These are phyloP conservation scores for Saturnispora halmiae DNA, from an alignment of 805 yeast species.

Conservation along the genomic window DNA sequence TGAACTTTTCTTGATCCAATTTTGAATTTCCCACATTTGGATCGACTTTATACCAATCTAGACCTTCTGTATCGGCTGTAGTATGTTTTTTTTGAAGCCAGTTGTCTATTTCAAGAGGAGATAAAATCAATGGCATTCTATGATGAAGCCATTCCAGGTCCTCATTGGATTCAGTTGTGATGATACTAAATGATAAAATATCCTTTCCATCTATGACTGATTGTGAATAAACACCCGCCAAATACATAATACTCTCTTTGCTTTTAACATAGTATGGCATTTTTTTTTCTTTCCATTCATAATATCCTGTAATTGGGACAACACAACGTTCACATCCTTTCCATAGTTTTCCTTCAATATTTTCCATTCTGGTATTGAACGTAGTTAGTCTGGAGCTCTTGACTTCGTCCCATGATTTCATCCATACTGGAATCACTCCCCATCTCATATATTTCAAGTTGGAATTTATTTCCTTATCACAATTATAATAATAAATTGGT, in stretches of 20 bases:
- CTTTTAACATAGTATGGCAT: slow-evolving; percentile 59
- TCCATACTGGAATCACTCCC: slow-evolving; percentile 72
- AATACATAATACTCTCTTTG: slow-evolving; percentile 45
- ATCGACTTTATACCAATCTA: slow-evolving; percentile 49
- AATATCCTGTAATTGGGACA: slow-evolving; percentile 76
- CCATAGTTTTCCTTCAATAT: slow-evolving; percentile 55
- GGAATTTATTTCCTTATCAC: slow-evolving; percentile 2
- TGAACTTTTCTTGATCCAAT: slow-evolving; percentile 37
- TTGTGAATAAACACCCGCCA: slow-evolving; percentile 50
- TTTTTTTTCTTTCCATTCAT: slow-evolving; percentile 62
- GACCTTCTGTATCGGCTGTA: slow-evolving; percentile 22
- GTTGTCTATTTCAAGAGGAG: slow-evolving; percentile 42
- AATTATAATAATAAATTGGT: slow-evolving; percentile 29
- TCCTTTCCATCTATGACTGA: slow-evolving; percentile 20
- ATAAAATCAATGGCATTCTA: slow-evolving; percentile 68
- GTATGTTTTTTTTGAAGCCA: slow-evolving; percentile 49
- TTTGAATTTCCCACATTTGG: slow-evolving; percentile 55
- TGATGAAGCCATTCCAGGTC: slow-evolving; percentile 60
- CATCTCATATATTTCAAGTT: slow-evolving; percentile 55
- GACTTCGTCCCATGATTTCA: slow-evolving; percentile 29
- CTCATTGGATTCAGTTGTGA: slow-evolving; percentile 63
- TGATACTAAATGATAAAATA: slow-evolving; percentile 50
- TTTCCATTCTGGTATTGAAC: slow-evolving; percentile 70
- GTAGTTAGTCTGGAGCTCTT: slow-evolving; percentile 35
- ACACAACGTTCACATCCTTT: slow-evolving; percentile 51